A percentile compares a stretch with the other conserved stretches of the same genome.
These are phyloP conservation scores for Arctostaphylos glauca DNA, from an alignment of 148 eudicot species.

Conservation along the genomic window DNA sequence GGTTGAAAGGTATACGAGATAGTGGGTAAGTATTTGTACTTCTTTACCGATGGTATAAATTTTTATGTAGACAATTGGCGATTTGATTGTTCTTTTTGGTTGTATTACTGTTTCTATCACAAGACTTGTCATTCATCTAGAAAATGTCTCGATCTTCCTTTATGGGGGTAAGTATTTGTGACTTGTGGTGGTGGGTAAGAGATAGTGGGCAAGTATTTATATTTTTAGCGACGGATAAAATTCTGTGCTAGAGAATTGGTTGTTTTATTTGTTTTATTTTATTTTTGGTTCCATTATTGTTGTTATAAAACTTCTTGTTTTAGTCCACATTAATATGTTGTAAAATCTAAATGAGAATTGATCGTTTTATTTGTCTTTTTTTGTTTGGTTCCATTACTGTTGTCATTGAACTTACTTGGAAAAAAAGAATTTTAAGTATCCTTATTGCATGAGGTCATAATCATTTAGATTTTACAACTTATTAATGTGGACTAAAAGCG, in stretches of 20 bases:
- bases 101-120: background rate
- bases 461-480: background rate
- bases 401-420: background rate
- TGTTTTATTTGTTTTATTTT: background rate
- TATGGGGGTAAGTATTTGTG: background rate
- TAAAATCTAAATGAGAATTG: too few relatives aligned
- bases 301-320: background rate
- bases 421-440: background rate
- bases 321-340: too few relatives aligned
- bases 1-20: slow-evolving; percentile 93
- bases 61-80: slow-evolving; percentile 5
- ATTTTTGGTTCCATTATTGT: background rate
- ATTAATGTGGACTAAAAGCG: background rate
- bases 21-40: slow-evolving; percentile 72
- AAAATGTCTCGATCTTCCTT: background rate
- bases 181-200: background rate
- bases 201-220: background rate
- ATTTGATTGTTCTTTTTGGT: background rate
- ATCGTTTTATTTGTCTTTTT: background rate
- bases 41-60: background rate
- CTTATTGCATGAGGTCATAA: background rate
- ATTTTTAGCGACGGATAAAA: background rate
- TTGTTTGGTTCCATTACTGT: background rate
- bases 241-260: background rate
- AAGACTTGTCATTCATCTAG: slow-evolving; percentile 3